These are phyloP conservation scores for Carex kokanica DNA, from an alignment of 176 grass and related monocot genomes.

Conservation along the genomic window DNA sequence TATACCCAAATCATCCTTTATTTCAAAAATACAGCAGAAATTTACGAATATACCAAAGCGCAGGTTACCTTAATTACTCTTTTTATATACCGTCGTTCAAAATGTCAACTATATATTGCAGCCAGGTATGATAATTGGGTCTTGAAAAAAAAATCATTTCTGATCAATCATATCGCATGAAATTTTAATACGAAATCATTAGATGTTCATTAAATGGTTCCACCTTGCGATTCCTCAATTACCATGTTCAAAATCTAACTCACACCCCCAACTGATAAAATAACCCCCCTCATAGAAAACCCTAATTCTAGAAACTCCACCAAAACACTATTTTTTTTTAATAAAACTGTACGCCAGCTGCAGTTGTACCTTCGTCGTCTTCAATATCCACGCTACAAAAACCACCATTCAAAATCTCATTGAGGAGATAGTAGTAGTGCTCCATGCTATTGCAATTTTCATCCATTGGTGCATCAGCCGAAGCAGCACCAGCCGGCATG, in stretches of 20 bases:
- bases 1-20: not conserved
- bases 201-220: not conserved
- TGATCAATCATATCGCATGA: not conserved
- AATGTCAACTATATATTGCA: not conserved
- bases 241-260: not conserved
- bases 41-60: not conserved
- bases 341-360: conserved; percentile 54
- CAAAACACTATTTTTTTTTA: conserved; percentile 6
- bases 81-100: not conserved
- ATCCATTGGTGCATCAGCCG: conserved; percentile 19
- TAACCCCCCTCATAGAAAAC: not conserved
- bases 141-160: not conserved
- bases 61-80: not conserved
- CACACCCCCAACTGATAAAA: too few species aligned
- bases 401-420: conserved; percentile 45
- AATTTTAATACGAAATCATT: not conserved
- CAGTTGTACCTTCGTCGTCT: conserved; percentile 50
- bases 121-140: not conserved
- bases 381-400: conserved; percentile 47
- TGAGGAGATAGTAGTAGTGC: conserved; percentile 52
- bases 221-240: not conserved
- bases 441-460: conserved; percentile 25
- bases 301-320: conserved; percentile 1
- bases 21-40: not conserved
- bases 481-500: conserved; percentile 2